Percentiles rank a stretch among this genome's conserved stretches.
Evolutionary conservation across 208 protist species (phyloP).

Genomic region (Leishmania mexicana): DNA sequence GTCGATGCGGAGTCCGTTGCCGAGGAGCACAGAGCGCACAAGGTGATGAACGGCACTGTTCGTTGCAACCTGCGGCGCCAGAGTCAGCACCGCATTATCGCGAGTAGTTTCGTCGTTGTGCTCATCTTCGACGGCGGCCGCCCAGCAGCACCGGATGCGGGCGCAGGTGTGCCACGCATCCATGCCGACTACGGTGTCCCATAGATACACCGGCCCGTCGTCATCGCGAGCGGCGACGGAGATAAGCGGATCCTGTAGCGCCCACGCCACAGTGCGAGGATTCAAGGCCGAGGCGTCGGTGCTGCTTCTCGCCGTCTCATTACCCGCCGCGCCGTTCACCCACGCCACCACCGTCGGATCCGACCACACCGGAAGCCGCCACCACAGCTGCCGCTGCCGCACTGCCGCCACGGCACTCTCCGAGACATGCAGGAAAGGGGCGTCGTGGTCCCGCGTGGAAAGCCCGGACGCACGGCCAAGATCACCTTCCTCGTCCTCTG

Average conservation of each 20-base stretch:
- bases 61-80: constrained; percentile 26
- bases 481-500: background rate
- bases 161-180: background rate
- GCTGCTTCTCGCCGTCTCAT: background rate
- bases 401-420: constrained; percentile 74
- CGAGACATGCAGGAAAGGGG: constrained; percentile 51
- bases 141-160: constrained; percentile 3
- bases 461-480: background rate
- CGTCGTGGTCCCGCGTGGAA: background rate
- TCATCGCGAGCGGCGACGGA: background rate
- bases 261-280: constrained; percentile 13
- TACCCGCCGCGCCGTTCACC: background rate
- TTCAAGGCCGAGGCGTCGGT: background rate
- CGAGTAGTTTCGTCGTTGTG: constrained; percentile 3
- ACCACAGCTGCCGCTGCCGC: constrained; percentile 71
- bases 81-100: constrained; percentile 24
- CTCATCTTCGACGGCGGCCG: background rate
- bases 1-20: constrained; percentile 25
- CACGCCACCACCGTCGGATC: constrained; percentile 25
- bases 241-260: constrained; percentile 23
- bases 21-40: constrained; percentile 20
- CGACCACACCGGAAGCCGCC: constrained; percentile 39
- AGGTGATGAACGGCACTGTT: constrained; percentile 19
- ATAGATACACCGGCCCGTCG: constrained; percentile 11
- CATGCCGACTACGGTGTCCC: constrained; percentile 26